Base-by-base conservation (phyloP, 805 yeast genomes). In the Yamadazyma tumulicola region DNA sequence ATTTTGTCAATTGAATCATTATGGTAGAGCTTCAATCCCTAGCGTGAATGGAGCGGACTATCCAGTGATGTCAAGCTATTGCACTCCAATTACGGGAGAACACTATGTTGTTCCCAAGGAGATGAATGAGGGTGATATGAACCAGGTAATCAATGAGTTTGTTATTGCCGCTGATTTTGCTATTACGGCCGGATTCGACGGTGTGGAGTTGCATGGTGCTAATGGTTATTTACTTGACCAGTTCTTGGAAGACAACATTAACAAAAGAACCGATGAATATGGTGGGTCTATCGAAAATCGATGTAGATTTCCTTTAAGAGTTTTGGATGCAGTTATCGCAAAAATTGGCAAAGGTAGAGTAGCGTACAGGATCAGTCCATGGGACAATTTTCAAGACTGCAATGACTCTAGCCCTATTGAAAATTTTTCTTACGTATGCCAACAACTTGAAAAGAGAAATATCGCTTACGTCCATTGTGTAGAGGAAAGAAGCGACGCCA, bases 1-100 rank as follows among this genome's bases (percentile, higher is more conserved):
- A 2, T 59, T 71, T 32, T 51, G 68, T 19, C 85, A 79, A 57
- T 42, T 79, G 25, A 77, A 80, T 78, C 64, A 59, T 12, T 49
- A 74, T 15, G 81, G 80, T 18, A 55, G 77, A 35, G 61, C 54
- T 29, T 61, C 52, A 14, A 43, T 37, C 13, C 52, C 58, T 12
- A 35, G 35, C 4, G 21, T 20, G 4, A 25, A 21, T 3, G 19
- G 9, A 2, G 18, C 5, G 6, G 28, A 34, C 4, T 18, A 11
- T 24, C 26, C 29, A 11, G 37, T 28, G 20, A 12, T 33, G 11
- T 33, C 37, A 12, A 33, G 37, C 19, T 27, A 14, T 7, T 10
- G 28, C 12, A 21, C 28, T 14, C 27, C 38, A 5, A 30, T 35
- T 6, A 3, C 21, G 8, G 34, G 31, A 7, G 31, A 25, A 9